Evolutionary conservation across 2,329 filamentous ascomycete species (phyloP).

Genomic region (Bipolaris cookei): DNA sequence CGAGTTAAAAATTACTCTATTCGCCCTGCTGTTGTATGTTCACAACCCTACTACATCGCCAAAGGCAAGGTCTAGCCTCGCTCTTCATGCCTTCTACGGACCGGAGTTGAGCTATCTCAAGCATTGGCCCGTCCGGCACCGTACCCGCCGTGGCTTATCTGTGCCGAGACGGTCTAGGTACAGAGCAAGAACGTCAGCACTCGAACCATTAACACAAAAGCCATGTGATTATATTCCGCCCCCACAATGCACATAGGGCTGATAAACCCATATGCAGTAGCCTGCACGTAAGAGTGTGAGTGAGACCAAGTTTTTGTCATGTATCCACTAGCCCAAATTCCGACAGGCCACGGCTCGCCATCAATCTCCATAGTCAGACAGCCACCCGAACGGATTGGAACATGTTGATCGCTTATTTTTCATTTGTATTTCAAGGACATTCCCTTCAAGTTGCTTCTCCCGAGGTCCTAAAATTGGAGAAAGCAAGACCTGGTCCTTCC

Average conservation of each 20-base stretch:
- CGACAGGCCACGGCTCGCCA: background rate
- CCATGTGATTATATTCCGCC: constrained; percentile 5
- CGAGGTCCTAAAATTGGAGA: constrained; percentile 25
- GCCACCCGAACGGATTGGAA: background rate
- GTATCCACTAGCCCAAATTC: background rate
- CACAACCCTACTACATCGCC: too few species aligned
- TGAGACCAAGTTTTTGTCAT: constrained; percentile 8
- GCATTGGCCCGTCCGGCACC: background rate
- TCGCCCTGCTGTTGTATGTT: too few species aligned
- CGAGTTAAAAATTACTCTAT: too few species aligned
- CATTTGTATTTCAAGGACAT: background rate
- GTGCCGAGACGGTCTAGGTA: constrained; percentile 1
- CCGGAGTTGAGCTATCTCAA: too few species aligned
- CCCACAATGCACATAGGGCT: constrained; percentile 1
- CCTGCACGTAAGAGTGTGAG: constrained; percentile 9
- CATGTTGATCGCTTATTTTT: background rate
- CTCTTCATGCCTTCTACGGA: too few species aligned
- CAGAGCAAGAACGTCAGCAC: constrained; percentile 19
- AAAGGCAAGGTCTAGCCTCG: too few species aligned
- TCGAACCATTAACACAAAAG: constrained; percentile 13
- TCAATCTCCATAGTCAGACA: background rate
- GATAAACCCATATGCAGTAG: constrained; percentile 3
- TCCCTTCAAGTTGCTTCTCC: constrained; percentile 16
- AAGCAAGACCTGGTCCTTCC: constrained; percentile 32
- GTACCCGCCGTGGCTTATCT: constrained; percentile 15